Percentiles rank a stretch among this genome's conserved stretches.
phyloP scores from a whole-genome alignment of 2,329 filamentous ascomycete species.

The Pleomassaria siparia region DNA sequence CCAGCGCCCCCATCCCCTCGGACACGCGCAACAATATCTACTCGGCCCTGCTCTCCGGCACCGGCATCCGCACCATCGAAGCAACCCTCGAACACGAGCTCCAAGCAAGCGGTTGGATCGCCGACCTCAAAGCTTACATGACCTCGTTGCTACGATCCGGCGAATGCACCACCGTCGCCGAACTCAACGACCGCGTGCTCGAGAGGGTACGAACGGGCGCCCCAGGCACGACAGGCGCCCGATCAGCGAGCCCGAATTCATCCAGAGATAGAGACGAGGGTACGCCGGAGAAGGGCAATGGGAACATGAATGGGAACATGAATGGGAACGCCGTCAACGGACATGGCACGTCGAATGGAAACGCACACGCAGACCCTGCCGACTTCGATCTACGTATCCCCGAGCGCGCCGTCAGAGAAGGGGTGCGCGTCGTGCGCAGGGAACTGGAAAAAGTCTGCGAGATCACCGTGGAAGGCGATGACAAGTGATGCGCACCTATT shows the following conservation, averaged over 20 bases:
- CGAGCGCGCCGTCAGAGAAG: slow-evolving; percentile 51
- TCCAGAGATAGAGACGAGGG: background rate
- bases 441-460: slow-evolving; percentile 55
- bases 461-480: slow-evolving; percentile 19
- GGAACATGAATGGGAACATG: slow-evolving; percentile 22
- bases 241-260: background rate
- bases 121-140: slow-evolving; percentile 56
- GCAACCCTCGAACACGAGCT: slow-evolving; percentile 56
- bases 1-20: slow-evolving; percentile 46
- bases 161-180: slow-evolving; percentile 58
- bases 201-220: slow-evolving; percentile 25
- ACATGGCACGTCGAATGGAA: slow-evolving; percentile 24
- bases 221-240: background rate
- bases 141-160: slow-evolving; percentile 60
- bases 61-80: slow-evolving; percentile 59
- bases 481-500: background rate
- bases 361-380: slow-evolving; percentile 40
- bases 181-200: slow-evolving; percentile 57
- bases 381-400: slow-evolving; percentile 50
- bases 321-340: slow-evolving; percentile 23
- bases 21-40: slow-evolving; percentile 47
- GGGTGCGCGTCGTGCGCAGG: slow-evolving; percentile 53
- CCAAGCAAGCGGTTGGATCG: slow-evolving; percentile 61
- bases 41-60: slow-evolving; percentile 49
- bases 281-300: slow-evolving; percentile 17